These are phyloP conservation scores for Malania oleifera DNA, from an alignment of 164 flowering plant genomes.

Conservation along the genomic window DNA sequence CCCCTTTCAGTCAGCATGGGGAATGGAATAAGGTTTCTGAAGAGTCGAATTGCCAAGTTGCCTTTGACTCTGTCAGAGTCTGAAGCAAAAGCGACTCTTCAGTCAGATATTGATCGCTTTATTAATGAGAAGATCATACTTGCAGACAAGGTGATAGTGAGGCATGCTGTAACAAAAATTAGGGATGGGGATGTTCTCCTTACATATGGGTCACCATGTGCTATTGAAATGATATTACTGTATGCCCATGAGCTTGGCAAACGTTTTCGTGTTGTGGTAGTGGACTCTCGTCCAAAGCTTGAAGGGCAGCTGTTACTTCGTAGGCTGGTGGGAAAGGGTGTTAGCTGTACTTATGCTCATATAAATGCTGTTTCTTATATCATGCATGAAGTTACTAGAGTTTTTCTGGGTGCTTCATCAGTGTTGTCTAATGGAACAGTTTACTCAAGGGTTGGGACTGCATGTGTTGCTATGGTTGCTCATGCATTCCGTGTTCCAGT, in stretches of 20 bases:
- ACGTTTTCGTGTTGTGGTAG: conserved; percentile 78
- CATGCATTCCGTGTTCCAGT: conserved; percentile 86
- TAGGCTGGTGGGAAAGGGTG: conserved; percentile 67
- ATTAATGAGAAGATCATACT: conserved; percentile 77
- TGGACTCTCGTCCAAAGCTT: conserved; percentile 91
- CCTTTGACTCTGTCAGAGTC: conserved; percentile 63
- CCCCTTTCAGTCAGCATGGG: conserved; percentile 98
- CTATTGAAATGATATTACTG: conserved; percentile 73
- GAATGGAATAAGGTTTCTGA: conserved; percentile 77
- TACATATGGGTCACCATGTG: conserved; percentile 73
- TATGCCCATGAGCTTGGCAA: conserved; percentile 89
- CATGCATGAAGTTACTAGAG: conserved; percentile 92
- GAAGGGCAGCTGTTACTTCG: conserved; percentile 78
- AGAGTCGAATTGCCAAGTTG: conserved; percentile 60
- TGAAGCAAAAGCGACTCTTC: conserved; percentile 71
- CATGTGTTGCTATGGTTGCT: conserved; percentile 93
- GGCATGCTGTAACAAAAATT: conserved; percentile 84
- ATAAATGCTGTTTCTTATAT: conserved; percentile 85
- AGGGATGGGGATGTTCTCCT: conserved; percentile 93
- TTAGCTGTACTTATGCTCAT: conserved; percentile 82
- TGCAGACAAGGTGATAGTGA: conserved; percentile 80
- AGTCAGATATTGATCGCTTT: conserved; percentile 66
- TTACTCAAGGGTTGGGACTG: conserved; percentile 90
- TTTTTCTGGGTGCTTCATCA: conserved; percentile 83
- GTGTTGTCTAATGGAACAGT: conserved; percentile 89